Evolutionary conservation across 2,329 filamentous ascomycete genomes (phyloP).

Genomic region (Trichoderma gracile): DNA sequence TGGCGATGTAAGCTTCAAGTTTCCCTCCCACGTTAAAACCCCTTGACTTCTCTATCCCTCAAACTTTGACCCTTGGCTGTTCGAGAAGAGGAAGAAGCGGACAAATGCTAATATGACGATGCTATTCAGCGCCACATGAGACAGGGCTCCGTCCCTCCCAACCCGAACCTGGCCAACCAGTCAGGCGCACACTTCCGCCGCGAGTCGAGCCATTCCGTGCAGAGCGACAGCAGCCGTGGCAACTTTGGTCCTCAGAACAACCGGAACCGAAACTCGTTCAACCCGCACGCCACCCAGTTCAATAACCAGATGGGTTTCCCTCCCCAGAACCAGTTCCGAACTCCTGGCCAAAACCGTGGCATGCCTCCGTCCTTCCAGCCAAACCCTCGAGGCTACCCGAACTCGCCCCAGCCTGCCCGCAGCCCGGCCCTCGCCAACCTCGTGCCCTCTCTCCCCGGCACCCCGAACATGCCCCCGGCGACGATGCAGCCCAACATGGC

Average conservation of each 20-base stretch:
- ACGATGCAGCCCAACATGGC: slow-evolving; percentile 59
- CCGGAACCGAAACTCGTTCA: slow-evolving; percentile 53
- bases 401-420: slow-evolving; percentile 65
- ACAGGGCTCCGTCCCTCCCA: slow-evolving; percentile 63
- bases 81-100: too few species aligned
- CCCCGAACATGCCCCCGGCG: slow-evolving; percentile 66
- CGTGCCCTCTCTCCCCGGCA: slow-evolving; percentile 64
- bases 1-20: slow-evolving; percentile 66
- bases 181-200: slow-evolving; percentile 71
- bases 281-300: slow-evolving; percentile 46
- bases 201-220: slow-evolving; percentile 81
- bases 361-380: slow-evolving; percentile 52
- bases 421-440: slow-evolving; percentile 69
- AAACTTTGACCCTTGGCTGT: too few species aligned
- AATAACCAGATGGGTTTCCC: slow-evolving; percentile 50
- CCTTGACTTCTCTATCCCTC: slow-evolving; percentile 12
- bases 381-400: slow-evolving; percentile 47
- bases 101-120: slow-evolving; percentile 27
- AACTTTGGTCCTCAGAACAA: slow-evolving; percentile 52
- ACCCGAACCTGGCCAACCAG: slow-evolving; percentile 62
- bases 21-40: too few species aligned
- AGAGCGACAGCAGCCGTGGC: slow-evolving; percentile 56
- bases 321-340: slow-evolving; percentile 47
- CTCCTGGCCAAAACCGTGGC: slow-evolving; percentile 52
- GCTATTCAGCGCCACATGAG: slow-evolving; percentile 65